A percentile compares a stretch with the other conserved stretches of the same genome.
Conservation (phyloP, 2,329 filamentous ascomycete species). For the Trichoderma aggressivum region DNA sequence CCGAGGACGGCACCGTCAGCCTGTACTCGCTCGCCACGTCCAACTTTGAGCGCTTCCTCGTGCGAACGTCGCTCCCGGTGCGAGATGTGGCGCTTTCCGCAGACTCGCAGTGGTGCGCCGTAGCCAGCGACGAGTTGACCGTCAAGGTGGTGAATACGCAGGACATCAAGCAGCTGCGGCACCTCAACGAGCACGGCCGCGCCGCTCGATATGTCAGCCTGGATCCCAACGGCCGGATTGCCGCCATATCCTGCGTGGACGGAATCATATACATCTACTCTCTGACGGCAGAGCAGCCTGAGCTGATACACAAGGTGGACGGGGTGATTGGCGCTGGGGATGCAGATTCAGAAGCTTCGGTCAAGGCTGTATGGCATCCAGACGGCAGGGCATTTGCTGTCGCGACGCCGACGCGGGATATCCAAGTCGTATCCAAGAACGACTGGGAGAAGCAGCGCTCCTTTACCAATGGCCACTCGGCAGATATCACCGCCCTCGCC, state of each 20-base stretch:
- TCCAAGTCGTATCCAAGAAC: slow-evolving; percentile 80
- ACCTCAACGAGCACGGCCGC: slow-evolving; percentile 77
- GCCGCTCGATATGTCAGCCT: slow-evolving; percentile 92
- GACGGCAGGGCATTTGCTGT: slow-evolving; percentile 89
- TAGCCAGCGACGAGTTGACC: slow-evolving; percentile 92
- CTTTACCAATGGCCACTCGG: slow-evolving; percentile 76
- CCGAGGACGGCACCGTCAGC: slow-evolving; percentile 94
- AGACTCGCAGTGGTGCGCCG: slow-evolving; percentile 83
- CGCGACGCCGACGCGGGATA: slow-evolving; percentile 75
- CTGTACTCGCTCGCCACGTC: slow-evolving; percentile 78
- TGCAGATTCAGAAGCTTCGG: slow-evolving; percentile 67
- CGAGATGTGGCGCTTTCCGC: slow-evolving; percentile 80
- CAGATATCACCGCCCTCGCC: slow-evolving; percentile 78
- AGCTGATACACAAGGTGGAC: slow-evolving; percentile 78
- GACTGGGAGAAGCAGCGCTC: slow-evolving; percentile 84
- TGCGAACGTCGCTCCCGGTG: slow-evolving; percentile 80
- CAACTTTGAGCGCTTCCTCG: slow-evolving; percentile 74
- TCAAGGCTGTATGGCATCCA: slow-evolving; percentile 83
- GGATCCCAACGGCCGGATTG: slow-evolving; percentile 71
- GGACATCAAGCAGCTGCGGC: slow-evolving; percentile 72
- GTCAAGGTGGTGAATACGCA: slow-evolving; percentile 84
- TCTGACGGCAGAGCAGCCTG: slow-evolving; percentile 70
- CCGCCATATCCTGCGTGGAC: slow-evolving; percentile 82
- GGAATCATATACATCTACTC: slow-evolving; percentile 90
- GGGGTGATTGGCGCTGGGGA: slow-evolving; percentile 79